Base-by-base conservation (phyloP, 2,329 filamentous ascomycete genomes). In the Aspergillus sp. region DNA sequence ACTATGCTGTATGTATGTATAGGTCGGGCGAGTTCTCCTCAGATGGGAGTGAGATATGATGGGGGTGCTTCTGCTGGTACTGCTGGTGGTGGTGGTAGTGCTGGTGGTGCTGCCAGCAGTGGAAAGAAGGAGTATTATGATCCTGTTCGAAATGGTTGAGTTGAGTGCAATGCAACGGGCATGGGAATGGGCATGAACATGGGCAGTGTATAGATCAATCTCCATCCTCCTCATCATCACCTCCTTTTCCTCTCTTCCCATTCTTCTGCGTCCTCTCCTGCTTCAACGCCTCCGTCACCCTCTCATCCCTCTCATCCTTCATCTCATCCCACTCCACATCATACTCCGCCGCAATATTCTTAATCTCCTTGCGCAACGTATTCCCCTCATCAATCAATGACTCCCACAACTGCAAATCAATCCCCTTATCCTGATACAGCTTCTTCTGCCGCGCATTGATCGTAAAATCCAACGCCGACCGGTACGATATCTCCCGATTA, bases 251-350 rank as follows among this genome's bases (percentile, higher is more conserved):
- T 41, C 10, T 32, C 54, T 38, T 49, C 5, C 54, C 58, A 27
- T 77, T 71, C 60, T 77, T 76, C 55, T 78, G 71, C 36, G 74
- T 72, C 23, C 82, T 68, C 30, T 85, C 80, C 41, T 85, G 77
- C 62, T 78, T 80, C 62, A 86, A 68, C 6, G 81, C 83, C 62
- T 84, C 76, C 2, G 78, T 80, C 19, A 86, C 83, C 58, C 75
- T 78, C 64, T 89, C 83, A 68, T 89, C 85, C 11, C 86, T 87
- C 54, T 94, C 86, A 66, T 96, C 90, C 63, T 80, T 80, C 62
- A 82, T 83, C 78, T 95, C 91, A 68, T 96, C 86, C 91, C 92
- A 96, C 54, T 94, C 91, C 7, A 93, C 91, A 68, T 96, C 92
- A 73, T 96, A 96, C 76, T 96, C 92, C 36, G 88, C 85, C 0